These are phyloP conservation scores for Sambucus nigra DNA, from an alignment of 129 eudicot species.

Conservation along the genomic window DNA sequence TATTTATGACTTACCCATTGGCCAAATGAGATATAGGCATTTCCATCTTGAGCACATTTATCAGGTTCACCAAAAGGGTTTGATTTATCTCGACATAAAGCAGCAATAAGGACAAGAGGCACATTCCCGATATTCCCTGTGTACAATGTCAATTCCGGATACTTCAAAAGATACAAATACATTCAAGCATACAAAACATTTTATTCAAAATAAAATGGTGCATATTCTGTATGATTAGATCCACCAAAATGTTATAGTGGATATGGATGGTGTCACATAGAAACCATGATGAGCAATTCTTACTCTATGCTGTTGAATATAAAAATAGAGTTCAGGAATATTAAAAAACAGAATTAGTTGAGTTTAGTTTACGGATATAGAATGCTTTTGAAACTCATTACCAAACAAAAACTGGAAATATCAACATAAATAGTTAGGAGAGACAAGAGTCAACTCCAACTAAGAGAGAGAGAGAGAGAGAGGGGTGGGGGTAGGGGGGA, in stretches of 20 bases:
- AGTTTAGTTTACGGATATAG: too few relatives aligned
- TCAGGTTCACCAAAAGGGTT: slow-evolving; percentile 82
- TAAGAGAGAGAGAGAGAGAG: too few relatives aligned
- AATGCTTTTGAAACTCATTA: too few relatives aligned
- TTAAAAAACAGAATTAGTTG: neutral
- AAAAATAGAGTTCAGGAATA: neutral
- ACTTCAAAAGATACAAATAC: neutral
- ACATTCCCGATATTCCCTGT: slow-evolving; percentile 93
- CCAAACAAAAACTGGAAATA: too few relatives aligned
- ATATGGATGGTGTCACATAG: neutral
- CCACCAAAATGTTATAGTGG: neutral
- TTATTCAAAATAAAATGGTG: neutral
- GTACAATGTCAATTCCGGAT: neutral
- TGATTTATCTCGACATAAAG: slow-evolving; percentile 83
- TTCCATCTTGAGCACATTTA: slow-evolving; percentile 87
- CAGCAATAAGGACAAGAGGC: slow-evolving; percentile 90
- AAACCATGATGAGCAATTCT: neutral
- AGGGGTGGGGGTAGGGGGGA: too few relatives aligned
- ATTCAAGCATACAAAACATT: neutral
- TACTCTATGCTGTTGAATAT: neutral
- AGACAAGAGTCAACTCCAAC: too few relatives aligned
- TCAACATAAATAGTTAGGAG: too few relatives aligned
- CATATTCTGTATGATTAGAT: neutral
- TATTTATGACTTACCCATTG: slow-evolving; percentile 66
- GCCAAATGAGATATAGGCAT: slow-evolving; percentile 92